phyloP scores from a whole-genome alignment of 257 asterid species.

The Voacanga thouarsii region DNA sequence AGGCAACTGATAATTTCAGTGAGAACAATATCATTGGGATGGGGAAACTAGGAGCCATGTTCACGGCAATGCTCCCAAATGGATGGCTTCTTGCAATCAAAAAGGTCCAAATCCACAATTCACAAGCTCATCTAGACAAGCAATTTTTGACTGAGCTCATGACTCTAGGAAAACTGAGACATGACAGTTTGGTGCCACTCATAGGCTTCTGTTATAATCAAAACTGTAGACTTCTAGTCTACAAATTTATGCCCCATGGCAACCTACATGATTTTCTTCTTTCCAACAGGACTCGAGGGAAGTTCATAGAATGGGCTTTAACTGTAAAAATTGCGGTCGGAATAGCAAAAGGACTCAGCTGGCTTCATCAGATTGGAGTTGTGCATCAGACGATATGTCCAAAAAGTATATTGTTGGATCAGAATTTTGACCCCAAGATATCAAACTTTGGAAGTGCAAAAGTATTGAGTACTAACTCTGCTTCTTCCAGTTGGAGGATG shows the following conservation, averaged over 20 bases:
- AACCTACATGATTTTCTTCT: conserved; percentile 36
- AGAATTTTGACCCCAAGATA: conserved; percentile 38
- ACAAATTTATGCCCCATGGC: conserved; percentile 38
- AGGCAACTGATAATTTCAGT: conserved; percentile 36
- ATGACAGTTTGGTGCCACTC: conserved; percentile 38
- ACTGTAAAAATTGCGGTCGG: conserved; percentile 33
- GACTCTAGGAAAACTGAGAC: conserved; percentile 31
- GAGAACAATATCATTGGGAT: conserved; percentile 33
- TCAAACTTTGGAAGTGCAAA: conserved; percentile 82
- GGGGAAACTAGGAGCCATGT: conserved; percentile 31
- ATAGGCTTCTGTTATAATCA: conserved; percentile 34
- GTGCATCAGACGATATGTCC: conserved; percentile 40
- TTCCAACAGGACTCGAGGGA: conserved; percentile 11
- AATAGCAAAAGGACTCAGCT: conserved; percentile 38
- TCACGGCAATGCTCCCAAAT: conserved; percentile 32
- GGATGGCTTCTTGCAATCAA: conserved; percentile 12
- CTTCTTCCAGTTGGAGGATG: too few relatives aligned
- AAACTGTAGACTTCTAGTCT: conserved; percentile 34
- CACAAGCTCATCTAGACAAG: conserved; percentile 31
- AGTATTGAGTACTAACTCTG: too few relatives aligned
- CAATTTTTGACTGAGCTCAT: conserved; percentile 37
- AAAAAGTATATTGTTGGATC: conserved; percentile 36
- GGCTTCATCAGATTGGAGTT: conserved; percentile 41
- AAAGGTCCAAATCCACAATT: conserved; percentile 5
- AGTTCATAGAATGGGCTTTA: conserved; percentile 28